These are phyloP conservation scores for Chaetomium globosum DNA, from an alignment of 2,329 filamentous ascomycete species.

Conservation along the genomic window DNA sequence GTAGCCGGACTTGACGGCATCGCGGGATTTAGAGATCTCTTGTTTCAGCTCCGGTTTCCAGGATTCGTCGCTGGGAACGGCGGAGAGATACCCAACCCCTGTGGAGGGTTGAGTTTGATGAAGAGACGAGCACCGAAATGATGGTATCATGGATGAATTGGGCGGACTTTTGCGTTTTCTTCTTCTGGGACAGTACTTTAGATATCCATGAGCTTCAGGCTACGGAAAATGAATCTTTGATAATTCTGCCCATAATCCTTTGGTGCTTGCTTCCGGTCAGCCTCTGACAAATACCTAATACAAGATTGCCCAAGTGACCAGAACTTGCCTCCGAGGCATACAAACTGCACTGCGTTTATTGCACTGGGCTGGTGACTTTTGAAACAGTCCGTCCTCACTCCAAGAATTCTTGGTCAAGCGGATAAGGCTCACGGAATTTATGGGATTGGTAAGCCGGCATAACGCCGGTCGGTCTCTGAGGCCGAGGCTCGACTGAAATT, in stretches of 20 bases:
- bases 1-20: background rate
- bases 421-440: conserved; percentile 23
- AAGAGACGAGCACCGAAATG: background rate
- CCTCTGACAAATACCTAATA: too few species aligned
- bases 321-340: background rate
- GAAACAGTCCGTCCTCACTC: background rate
- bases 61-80: background rate
- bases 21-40: background rate
- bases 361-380: background rate
- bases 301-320: background rate
- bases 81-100: background rate
- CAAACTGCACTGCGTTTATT: background rate
- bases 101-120: background rate
- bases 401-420: background rate
- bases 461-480: conserved; percentile 72
- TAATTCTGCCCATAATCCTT: background rate
- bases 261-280: background rate
- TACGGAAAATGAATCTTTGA: background rate
- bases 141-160: conserved; percentile 2
- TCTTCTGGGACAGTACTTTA: background rate
- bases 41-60: background rate
- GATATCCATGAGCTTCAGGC: background rate
- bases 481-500: conserved; percentile 63
- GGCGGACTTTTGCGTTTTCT: conserved; percentile 16
- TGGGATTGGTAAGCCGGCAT: conserved; percentile 61